phyloP scores from a whole-genome alignment of 106 monocot genomes.

The Dioscorea zingiberensis region DNA sequence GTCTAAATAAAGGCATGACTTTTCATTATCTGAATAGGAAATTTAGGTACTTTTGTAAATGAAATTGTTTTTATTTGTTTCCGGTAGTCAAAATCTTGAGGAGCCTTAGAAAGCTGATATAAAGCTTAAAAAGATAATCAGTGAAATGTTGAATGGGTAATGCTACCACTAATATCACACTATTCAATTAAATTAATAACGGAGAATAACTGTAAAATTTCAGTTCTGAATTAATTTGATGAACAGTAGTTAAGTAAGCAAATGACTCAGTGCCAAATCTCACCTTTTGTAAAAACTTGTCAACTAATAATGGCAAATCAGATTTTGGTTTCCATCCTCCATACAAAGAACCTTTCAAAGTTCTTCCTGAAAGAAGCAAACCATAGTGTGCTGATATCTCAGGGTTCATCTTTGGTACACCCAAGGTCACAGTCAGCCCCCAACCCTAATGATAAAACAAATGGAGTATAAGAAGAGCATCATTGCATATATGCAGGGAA shows the following conservation, averaged over 20 bases:
- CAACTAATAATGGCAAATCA: slow-evolving; percentile 73
- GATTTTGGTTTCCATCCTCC: slow-evolving; percentile 98
- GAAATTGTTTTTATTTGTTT: too few relatives aligned
- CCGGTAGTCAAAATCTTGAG: too few relatives aligned
- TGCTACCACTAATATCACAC: too few relatives aligned
- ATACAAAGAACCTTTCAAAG: slow-evolving; percentile 88
- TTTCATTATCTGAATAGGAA: too few relatives aligned
- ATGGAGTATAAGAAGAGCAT: not conserved
- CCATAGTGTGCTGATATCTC: slow-evolving; percentile 72
- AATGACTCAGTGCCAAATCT: not conserved
- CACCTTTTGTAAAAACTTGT: slow-evolving; percentile 70
- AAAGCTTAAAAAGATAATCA: too few relatives aligned
- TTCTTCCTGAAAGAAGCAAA: slow-evolving; percentile 77
- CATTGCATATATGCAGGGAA: not conserved
- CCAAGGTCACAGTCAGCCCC: slow-evolving; percentile 83
- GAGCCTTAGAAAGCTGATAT: too few relatives aligned
- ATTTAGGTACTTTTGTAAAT: too few relatives aligned
- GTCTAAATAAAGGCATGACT: too few relatives aligned
- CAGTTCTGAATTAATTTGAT: not conserved
- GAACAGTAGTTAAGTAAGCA: too few relatives aligned
- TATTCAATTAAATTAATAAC: too few relatives aligned
- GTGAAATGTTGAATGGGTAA: too few relatives aligned
- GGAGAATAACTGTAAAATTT: too few relatives aligned
- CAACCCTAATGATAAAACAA: slow-evolving; percentile 49
- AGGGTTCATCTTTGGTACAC: slow-evolving; percentile 80